A percentile compares a stretch with the other conserved stretches of the same genome.
phyloP scores from a whole-genome alignment of 345 rosid genomes.

The Rhodamnia rubescens region DNA sequence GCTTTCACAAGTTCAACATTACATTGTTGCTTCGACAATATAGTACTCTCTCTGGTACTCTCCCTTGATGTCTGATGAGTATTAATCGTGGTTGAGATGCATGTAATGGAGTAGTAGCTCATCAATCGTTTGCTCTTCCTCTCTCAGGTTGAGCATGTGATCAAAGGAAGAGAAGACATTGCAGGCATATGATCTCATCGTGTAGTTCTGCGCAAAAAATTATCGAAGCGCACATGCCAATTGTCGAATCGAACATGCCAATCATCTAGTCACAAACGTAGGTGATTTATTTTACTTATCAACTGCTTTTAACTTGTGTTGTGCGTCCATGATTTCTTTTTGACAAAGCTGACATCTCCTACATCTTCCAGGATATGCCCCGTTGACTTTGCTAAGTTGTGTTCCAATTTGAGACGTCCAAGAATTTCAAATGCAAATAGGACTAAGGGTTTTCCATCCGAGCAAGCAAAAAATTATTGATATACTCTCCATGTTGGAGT shows the following conservation, averaged over 20 bases:
- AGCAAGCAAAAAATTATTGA: neutral
- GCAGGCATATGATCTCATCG: neutral
- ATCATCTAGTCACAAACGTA: conserved; percentile 74
- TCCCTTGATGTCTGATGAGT: too few relatives aligned
- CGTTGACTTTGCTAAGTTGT: conserved; percentile 72
- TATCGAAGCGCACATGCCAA: conserved; percentile 20
- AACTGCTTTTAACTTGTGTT: neutral
- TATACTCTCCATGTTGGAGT: neutral
- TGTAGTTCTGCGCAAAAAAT: conserved; percentile 34
- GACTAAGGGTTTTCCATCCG: neutral
- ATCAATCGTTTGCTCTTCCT: neutral
- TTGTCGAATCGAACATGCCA: conserved; percentile 27
- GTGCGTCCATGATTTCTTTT: neutral
- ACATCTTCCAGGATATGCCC: conserved; percentile 51
- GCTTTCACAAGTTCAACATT: neutral
- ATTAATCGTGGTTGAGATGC: too few relatives aligned
- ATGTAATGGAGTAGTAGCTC: neutral
- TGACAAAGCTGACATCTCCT: neutral
- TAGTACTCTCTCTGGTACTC: too few relatives aligned
- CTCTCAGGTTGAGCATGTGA: neutral
- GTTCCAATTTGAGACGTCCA: conserved; percentile 26
- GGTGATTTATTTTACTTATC: neutral
- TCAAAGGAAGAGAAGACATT: neutral
- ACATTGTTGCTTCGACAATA: neutral
- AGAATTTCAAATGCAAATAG: neutral